A percentile compares a stretch with the other conserved stretches of the same genome.
These are phyloP conservation scores for Ceratocystis cubensis DNA, from an alignment of 2,329 filamentous ascomycete species.

Conservation along the genomic window DNA sequence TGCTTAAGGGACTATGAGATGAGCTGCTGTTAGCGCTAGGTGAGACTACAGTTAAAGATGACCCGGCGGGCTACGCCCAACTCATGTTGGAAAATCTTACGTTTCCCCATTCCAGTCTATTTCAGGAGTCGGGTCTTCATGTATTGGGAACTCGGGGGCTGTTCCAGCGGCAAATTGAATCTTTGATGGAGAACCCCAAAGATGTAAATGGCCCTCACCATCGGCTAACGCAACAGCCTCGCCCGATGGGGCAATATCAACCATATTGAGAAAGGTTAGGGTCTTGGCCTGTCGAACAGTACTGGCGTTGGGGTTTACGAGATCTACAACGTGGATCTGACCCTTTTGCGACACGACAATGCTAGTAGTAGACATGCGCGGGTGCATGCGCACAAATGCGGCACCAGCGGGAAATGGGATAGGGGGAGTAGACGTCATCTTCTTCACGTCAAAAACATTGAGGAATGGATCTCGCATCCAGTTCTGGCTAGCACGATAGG, in stretches of 20 bases:
- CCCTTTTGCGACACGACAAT: constrained; percentile 87
- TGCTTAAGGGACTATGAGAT: constrained; percentile 55
- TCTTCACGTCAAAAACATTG: constrained; percentile 92
- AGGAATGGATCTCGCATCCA: constrained; percentile 85
- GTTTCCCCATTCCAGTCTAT: constrained; percentile 62
- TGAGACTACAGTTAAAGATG: background rate
- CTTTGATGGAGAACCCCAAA: constrained; percentile 81
- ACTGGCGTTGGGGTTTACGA: constrained; percentile 84
- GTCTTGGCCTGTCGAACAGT: constrained; percentile 75
- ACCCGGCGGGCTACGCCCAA: background rate
- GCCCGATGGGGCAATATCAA: constrained; percentile 79
- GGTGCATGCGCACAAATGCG: constrained; percentile 92
- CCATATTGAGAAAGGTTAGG: constrained; percentile 57
- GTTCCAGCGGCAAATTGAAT: constrained; percentile 76
- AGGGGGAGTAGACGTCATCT: constrained; percentile 71
- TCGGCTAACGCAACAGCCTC: constrained; percentile 75
- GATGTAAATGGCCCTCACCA: constrained; percentile 62
- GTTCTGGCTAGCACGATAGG: constrained; percentile 56
- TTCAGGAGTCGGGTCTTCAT: constrained; percentile 42
- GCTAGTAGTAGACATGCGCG: constrained; percentile 85
- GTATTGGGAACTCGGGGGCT: constrained; percentile 64
- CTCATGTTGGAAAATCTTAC: constrained; percentile 34
- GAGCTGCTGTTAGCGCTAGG: constrained; percentile 19
- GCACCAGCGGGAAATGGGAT: constrained; percentile 88
- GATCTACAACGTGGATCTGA: constrained; percentile 88